A percentile compares a stretch with the other conserved stretches of the same genome.
phyloP scores from a whole-genome alignment of 805 yeast species.

The Metschnikowia sp. region DNA sequence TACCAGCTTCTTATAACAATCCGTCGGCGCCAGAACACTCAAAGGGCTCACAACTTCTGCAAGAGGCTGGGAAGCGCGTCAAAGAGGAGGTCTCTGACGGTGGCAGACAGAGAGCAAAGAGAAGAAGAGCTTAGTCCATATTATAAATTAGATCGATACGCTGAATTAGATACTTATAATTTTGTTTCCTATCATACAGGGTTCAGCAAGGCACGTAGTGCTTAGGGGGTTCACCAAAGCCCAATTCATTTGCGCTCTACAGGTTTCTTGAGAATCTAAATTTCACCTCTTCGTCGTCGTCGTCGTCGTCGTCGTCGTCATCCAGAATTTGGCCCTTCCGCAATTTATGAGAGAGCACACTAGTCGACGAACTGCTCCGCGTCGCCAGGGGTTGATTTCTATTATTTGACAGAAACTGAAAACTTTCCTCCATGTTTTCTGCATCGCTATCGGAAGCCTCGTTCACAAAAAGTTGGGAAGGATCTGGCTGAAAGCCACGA shows the following conservation, averaged over 20 bases:
- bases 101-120: constrained; percentile 1
- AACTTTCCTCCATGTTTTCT: constrained; percentile 4
- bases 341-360: not conserved
- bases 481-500: constrained; percentile 15
- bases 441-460: constrained; percentile 8
- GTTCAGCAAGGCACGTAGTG: too few species aligned
- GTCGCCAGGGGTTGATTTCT: not conserved
- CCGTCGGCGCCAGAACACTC: not conserved
- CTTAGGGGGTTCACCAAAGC: too few species aligned
- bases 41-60: not conserved
- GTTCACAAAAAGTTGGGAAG: constrained; percentile 14
- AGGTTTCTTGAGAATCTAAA: constrained; percentile 13
- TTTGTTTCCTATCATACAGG: too few species aligned
- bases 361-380: not conserved
- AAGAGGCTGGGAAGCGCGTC: constrained; percentile 6
- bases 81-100: constrained; percentile 13
- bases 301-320: constrained; percentile 5
- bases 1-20: constrained; percentile 1
- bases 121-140: not conserved
- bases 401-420: constrained; percentile 8
- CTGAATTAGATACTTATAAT: too few species aligned
- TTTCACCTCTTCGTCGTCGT: constrained; percentile 8
- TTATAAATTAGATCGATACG: not conserved
- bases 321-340: not conserved
- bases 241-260: not conserved